These are phyloP conservation scores for Globisporangium paddicum DNA, from an alignment of 352 stramenopile genomes.

Conservation along the genomic window DNA sequence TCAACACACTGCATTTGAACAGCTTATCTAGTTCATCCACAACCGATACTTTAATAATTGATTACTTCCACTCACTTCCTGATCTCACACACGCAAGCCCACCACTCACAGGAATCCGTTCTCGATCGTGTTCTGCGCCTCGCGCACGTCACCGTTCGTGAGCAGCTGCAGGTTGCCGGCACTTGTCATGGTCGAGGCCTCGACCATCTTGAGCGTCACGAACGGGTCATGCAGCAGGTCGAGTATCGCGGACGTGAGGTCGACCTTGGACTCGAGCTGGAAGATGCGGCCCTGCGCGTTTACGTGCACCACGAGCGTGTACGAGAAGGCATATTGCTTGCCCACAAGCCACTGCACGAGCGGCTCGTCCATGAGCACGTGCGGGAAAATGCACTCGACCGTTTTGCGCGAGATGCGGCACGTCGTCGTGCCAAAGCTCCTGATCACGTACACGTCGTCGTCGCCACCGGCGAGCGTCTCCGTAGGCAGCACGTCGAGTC, in stretches of 20 bases:
- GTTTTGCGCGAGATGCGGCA: conserved; percentile 35
- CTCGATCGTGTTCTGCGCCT: conserved; percentile 29
- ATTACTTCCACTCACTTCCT: background rate
- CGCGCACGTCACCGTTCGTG: conserved; percentile 22
- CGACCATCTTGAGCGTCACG: conserved; percentile 26
- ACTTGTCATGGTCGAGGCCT: conserved; percentile 28
- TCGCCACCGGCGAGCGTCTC: conserved; percentile 10
- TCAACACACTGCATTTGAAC: too few species aligned
- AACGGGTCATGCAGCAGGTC: conserved; percentile 27
- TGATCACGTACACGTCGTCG: conserved; percentile 28
- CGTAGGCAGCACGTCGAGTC: conserved; percentile 17
- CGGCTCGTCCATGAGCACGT: conserved; percentile 32
- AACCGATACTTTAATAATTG: background rate
- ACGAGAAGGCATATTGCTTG: conserved; percentile 40
- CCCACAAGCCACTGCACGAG: conserved; percentile 41
- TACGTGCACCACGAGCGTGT: conserved; percentile 32
- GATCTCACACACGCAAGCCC: background rate
- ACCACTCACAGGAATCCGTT: conserved; percentile 26
- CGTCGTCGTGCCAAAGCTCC: conserved; percentile 24
- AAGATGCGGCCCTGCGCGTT: conserved; percentile 30
- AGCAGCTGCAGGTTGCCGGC: conserved; percentile 25
- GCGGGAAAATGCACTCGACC: conserved; percentile 41
- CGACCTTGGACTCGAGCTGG: conserved; percentile 39
- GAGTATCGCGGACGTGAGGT: conserved; percentile 33
- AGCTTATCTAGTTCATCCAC: background rate